Conservation (phyloP, 805 yeast species). For the Blastobotrys attinorum region DNA sequence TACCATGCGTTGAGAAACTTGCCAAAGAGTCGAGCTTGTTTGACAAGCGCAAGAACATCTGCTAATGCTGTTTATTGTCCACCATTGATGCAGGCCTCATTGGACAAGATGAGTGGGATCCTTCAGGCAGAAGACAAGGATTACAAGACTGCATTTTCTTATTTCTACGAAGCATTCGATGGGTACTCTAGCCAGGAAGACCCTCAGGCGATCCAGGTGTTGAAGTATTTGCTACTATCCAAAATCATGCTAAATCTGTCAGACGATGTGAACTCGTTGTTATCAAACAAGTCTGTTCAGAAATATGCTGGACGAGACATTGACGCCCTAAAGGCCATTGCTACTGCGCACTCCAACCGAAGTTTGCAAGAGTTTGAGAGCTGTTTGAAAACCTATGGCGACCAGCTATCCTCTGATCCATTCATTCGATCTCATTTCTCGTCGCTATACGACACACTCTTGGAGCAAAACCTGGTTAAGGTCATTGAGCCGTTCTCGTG, state of each 20-base stretch:
- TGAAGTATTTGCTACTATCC: conserved; percentile 87
- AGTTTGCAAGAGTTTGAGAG: conserved; percentile 85
- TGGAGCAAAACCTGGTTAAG: conserved; percentile 88
- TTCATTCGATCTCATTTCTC: conserved; percentile 87
- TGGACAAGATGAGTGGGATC: conserved; percentile 92
- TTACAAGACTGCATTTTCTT: conserved; percentile 90
- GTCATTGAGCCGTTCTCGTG: conserved; percentile 94
- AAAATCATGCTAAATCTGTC: conserved; percentile 87
- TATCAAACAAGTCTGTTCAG: conserved; percentile 63
- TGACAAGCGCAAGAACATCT: conserved; percentile 91
- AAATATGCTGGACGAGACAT: conserved; percentile 78
- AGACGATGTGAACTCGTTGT: conserved; percentile 74
- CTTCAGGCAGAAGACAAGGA: conserved; percentile 96
- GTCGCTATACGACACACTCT: conserved; percentile 83
- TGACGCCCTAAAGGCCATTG: conserved; percentile 93
- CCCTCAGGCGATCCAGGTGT: conserved; percentile 54
- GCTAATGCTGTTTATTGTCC: conserved; percentile 98
- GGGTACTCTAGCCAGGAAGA: conserved; percentile 60
- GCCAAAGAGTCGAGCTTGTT: conserved; percentile 84
- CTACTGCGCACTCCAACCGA: conserved; percentile 82
- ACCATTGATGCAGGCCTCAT: conserved; percentile 85
- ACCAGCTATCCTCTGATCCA: conserved; percentile 76
- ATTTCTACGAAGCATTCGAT: conserved; percentile 92
- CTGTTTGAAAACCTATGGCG: conserved; percentile 58
- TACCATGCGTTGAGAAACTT: conserved; percentile 87